A percentile compares a stretch with the other conserved stretches of the same genome.
Conservation (phyloP, 2,329 filamentous ascomycete species). For the Macrophomina pseudophaseolina region DNA sequence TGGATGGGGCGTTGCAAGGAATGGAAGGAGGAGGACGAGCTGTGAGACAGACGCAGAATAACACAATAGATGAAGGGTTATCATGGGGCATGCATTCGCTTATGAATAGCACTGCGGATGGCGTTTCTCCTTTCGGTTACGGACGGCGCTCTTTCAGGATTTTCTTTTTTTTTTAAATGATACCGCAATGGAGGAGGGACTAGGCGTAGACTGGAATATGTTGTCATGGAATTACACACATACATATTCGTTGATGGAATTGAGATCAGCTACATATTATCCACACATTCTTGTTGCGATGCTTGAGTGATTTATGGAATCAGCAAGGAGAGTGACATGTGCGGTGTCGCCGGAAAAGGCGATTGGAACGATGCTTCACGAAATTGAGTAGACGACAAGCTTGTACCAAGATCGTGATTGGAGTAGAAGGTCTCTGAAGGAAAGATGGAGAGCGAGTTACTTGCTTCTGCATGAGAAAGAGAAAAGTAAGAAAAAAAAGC, state of each 20-base stretch:
- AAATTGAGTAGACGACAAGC: too few relatives aligned
- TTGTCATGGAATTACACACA: not conserved
- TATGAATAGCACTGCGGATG: slow-evolving; percentile 2
- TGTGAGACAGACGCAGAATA: not conserved
- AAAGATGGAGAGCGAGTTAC: too few relatives aligned
- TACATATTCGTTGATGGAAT: not conserved
- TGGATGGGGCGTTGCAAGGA: slow-evolving; percentile 20
- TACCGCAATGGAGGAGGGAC: slow-evolving; percentile 14
- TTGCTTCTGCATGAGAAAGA: too few relatives aligned
- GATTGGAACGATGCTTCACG: too few relatives aligned
- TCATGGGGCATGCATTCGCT: slow-evolving; percentile 4
- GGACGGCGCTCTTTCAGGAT: slow-evolving; percentile 1
- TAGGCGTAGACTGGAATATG: not conserved
- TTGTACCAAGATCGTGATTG: too few relatives aligned
- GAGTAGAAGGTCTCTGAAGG: too few relatives aligned
- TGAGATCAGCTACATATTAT: slow-evolving; percentile 6
- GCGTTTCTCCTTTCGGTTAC: not conserved
- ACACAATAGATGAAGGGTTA: not conserved
- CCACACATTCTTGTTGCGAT: not conserved
- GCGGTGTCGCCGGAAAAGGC: too few relatives aligned
- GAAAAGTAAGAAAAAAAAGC: too few relatives aligned
- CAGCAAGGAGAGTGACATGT: too few relatives aligned
- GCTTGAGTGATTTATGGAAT: too few relatives aligned
- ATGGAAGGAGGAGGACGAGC: slow-evolving; percentile 25
- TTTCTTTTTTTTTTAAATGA: slow-evolving; percentile 1